These are phyloP conservation scores for Eleusine indica DNA, from an alignment of 176 grass and related monocot species.

Conservation along the genomic window DNA sequence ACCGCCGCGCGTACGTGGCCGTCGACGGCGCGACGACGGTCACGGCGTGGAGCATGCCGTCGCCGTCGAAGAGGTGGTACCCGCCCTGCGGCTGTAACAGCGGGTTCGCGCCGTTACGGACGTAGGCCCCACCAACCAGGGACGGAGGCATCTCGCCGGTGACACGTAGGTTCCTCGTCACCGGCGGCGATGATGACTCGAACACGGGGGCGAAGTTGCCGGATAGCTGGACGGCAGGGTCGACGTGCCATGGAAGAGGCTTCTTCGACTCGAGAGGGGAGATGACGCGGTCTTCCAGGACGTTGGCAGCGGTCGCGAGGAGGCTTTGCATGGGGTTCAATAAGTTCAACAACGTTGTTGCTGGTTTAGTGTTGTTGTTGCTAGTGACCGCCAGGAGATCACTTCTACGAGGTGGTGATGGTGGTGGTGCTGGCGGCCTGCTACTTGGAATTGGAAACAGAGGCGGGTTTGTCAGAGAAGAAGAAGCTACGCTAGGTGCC, in stretches of 20 bases:
- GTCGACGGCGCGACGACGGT: slow-evolving; percentile 40
- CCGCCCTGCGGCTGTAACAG: slow-evolving; percentile 62
- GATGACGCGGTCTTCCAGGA: not conserved
- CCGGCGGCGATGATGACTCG: slow-evolving; percentile 34
- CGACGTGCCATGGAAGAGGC: slow-evolving; percentile 43
- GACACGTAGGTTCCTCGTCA: slow-evolving; percentile 38
- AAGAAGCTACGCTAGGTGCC: too few species aligned
- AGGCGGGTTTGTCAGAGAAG: too few species aligned
- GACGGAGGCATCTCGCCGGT: slow-evolving; percentile 59
- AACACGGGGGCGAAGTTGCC: slow-evolving; percentile 80
- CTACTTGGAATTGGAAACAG: too few species aligned
- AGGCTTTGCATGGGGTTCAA: not conserved
- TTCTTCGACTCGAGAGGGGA: not conserved
- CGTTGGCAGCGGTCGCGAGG: not conserved
- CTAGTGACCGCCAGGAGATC: not conserved
- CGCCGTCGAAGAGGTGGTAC: slow-evolving; percentile 92
- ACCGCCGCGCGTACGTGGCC: slow-evolving; percentile 64
- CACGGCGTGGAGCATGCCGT: slow-evolving; percentile 88
- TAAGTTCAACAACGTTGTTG: not conserved
- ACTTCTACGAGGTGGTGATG: too few species aligned
- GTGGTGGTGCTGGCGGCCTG: too few species aligned
- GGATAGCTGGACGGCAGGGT: slow-evolving; percentile 78
- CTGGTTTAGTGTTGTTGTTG: not conserved
- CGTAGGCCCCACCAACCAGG: slow-evolving; percentile 69
- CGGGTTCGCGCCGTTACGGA: slow-evolving; percentile 89